Base-by-base conservation (phyloP, 2,329 filamentous ascomycete species). In the Aplosporella prunicola region DNA sequence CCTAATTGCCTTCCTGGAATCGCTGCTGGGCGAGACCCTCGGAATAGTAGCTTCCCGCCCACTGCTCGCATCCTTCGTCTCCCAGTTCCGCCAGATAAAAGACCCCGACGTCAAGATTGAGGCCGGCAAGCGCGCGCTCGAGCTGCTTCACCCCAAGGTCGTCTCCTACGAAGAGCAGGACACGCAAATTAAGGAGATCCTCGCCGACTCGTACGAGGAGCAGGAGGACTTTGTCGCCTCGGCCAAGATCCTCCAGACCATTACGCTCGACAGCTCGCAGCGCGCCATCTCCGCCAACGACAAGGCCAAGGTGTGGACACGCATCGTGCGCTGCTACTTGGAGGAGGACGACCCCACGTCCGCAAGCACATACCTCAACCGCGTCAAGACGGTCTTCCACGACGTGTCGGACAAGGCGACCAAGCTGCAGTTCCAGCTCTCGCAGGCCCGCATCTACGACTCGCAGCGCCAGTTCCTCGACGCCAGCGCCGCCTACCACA, bases 241-340 rank as follows among this genome's bases (percentile, higher is more conserved):
- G 0, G 91, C 91, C 18, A 78, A 79, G 54, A 70, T 75, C 8
- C 73, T 98, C 5, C 76, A 85, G 51, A 80, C 80, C 24, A 93
- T 96, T 49, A 82, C 87, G 22, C 78, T 96, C 31, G 89, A 98
- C 56, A 82, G 76, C 40, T 88, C 87, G 2, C 87, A 94, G 65
- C 80, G 89, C 32, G 78, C 82, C 40, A 78, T 95, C 23, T 77
- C 79, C 18, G 80, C 87, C 55, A 77, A 84, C 50, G 82, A 89
- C 48, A 88, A 87, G 62, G 85, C 86, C 7, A 71, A 72, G 38
- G 76, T 91, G 38, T 96, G 89, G 85, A 82, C 96, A 49, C 83
- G 89, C 43, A 94, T 98, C 55, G 87, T 93, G 55, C 78, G 91
- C 44, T 82, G 93, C 67, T 93, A 91, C 57, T 75, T 98, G 44